These are phyloP conservation scores for Torulaspora indica DNA, from an alignment of 805 yeast genomes.

Conservation along the genomic window DNA sequence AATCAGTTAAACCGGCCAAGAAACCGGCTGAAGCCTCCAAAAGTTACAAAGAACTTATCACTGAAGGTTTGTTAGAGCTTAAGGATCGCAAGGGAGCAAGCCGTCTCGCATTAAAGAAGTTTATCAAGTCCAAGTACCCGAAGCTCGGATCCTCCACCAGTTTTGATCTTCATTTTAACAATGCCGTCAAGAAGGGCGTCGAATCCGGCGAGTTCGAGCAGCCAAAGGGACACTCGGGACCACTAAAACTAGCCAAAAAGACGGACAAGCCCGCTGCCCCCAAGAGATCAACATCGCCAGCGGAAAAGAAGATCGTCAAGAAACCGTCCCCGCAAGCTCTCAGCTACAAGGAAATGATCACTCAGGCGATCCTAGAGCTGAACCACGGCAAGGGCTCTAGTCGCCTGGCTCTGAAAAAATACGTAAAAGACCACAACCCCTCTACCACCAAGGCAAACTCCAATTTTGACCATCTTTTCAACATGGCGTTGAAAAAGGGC, in stretches of 20 bases:
- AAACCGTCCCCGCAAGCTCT: slow-evolving; percentile 11
- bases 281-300: slow-evolving; percentile 3
- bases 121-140: slow-evolving; percentile 51
- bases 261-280: slow-evolving; percentile 3
- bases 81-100: slow-evolving; percentile 80
- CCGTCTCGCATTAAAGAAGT: slow-evolving; percentile 85
- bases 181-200: slow-evolving; percentile 78
- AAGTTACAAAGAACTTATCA: slow-evolving; percentile 33
- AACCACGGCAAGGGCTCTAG: slow-evolving; percentile 80
- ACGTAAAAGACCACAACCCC: slow-evolving; percentile 49
- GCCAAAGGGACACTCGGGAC: slow-evolving; percentile 89
- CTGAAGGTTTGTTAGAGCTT: slow-evolving; percentile 60
- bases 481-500: slow-evolving; percentile 69
- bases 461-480: slow-evolving; percentile 68
- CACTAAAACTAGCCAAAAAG: slow-evolving; percentile 52
- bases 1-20: slow-evolving; percentile 5
- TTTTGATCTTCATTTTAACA: slow-evolving; percentile 72
- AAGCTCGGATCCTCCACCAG: slow-evolving; percentile 53
- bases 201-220: slow-evolving; percentile 67
- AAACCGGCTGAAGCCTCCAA: slow-evolving; percentile 16
- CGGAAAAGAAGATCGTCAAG: slow-evolving; percentile 5
- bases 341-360: slow-evolving; percentile 34
- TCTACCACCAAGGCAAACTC: slow-evolving; percentile 48
- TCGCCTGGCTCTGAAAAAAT: slow-evolving; percentile 84
- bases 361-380: slow-evolving; percentile 60